Evolutionary conservation across 2,329 filamentous ascomycete species (phyloP).

Genomic region (Colletotrichum salicis): DNA sequence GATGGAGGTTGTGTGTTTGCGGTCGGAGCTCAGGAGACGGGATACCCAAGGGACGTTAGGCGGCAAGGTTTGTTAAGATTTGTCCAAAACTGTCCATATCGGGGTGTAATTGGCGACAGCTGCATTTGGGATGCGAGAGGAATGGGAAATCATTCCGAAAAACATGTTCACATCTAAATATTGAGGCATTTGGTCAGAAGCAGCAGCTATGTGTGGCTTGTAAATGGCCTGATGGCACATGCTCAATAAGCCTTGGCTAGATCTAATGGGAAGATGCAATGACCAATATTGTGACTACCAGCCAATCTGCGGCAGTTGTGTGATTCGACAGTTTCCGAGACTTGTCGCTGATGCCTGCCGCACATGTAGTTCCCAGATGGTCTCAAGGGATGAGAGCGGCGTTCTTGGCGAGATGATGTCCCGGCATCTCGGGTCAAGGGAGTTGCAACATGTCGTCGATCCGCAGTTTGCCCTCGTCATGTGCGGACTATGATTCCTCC

Average conservation of each 20-base stretch:
- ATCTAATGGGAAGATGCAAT: conserved; percentile 5
- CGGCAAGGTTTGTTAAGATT: conserved; percentile 27
- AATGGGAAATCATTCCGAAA: conserved; percentile 18
- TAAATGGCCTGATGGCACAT: conserved; percentile 25
- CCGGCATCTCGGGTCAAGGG: conserved; percentile 24
- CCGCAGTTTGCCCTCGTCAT: not conserved
- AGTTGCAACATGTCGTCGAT: not conserved
- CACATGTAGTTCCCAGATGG: not conserved
- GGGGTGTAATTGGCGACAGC: conserved; percentile 14
- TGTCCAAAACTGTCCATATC: conserved; percentile 10
- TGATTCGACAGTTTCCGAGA: not conserved
- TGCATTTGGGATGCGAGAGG: conserved; percentile 25
- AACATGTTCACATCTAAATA: conserved; percentile 24
- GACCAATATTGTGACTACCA: not conserved
- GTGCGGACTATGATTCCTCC: not conserved
- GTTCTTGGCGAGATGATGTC: conserved; percentile 15
- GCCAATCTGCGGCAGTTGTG: not conserved
- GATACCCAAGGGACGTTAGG: conserved; percentile 31
- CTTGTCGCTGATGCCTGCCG: not conserved
- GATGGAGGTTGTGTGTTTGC: conserved; percentile 27
- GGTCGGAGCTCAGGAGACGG: conserved; percentile 24
- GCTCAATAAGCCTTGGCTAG: conserved; percentile 6
- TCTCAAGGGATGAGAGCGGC: conserved; percentile 4
- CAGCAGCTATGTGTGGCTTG: conserved; percentile 22
- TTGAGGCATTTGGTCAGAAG: not conserved